Base-by-base conservation (phyloP, 192 early-diverging fungal species). In the Geranomyces michiganensis region DNA sequence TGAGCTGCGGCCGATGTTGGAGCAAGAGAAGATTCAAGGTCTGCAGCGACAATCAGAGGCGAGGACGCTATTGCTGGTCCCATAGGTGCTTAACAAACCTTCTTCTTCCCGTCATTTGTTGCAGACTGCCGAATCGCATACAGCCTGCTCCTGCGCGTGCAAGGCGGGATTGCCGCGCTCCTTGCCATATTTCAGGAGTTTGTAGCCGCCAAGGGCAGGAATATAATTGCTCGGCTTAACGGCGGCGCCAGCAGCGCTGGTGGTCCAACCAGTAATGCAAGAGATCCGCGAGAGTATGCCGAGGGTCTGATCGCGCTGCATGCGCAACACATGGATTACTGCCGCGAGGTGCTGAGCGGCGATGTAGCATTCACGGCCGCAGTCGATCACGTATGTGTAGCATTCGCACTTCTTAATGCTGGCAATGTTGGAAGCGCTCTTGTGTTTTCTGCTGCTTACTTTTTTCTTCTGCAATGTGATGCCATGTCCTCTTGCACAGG, bases 231-330 rank as follows among this genome's bases (percentile, higher is more conserved):
- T 5, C 17, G 58, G 5, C 58, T 60, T 26, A 15, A 7, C 15
- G 51, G 21, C 14, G 36, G 36, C 10, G 36, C n/a, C n/a, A n/a
- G 36, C 10, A 10, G 36, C 36, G 36, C 36, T 41, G 36, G 36
- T 10, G 36, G 36, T 10, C 10, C 36, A 7, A 41, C 36, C 36
- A 10, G 5, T 7, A 41, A 41, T 41, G 5, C 3, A 41, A 41
- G 10, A 91, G 91, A 94, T 67, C 91, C 92, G 6, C 78, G 81
- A 26, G 83, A 89, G 15, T 92, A 89, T 68, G 89, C 92, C 17
- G 89, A 92, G 30, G 67, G 70, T 17, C 65, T 94, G 12, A 78
- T 93, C 44, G 74, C 76, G 12, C 71, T 90, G 32, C 92, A 94
- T 65, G 30, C 51, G 10, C 88, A 90, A 62, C 93, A 87, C 65